Conservation (phyloP, 495 filamentous ascomycete species). For the Aspergillus saccharolyticus region DNA sequence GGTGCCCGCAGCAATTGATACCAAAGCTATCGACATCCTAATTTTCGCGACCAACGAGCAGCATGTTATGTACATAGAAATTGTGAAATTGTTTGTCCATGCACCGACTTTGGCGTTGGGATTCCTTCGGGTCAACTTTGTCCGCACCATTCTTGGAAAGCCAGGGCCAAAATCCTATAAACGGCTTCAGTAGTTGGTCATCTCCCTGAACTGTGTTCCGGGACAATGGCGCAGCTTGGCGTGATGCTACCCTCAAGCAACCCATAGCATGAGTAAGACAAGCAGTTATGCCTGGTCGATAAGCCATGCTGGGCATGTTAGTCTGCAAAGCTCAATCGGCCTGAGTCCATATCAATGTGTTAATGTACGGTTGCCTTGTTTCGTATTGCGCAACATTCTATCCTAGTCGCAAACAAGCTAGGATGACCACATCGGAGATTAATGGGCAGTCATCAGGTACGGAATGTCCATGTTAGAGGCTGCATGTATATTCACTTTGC, state of each 20-base stretch:
- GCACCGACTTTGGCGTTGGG: slow-evolving; percentile 38
- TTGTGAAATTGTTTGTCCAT: slow-evolving; percentile 36
- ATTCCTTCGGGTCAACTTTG: slow-evolving; percentile 17
- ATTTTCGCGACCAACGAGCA: slow-evolving; percentile 20
- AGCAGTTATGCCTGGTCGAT: background rate
- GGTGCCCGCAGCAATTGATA: slow-evolving; percentile 82
- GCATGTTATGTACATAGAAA: slow-evolving; percentile 46
- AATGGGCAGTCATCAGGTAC: no score
- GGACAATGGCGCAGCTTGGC: background rate
- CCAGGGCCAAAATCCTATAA: background rate
- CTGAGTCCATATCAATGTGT: background rate
- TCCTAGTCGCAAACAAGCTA: background rate
- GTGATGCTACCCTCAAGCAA: background rate
- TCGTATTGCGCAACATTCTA: background rate
- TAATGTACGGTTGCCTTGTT: background rate
- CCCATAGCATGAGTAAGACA: background rate
- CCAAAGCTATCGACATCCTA: slow-evolving; percentile 13
- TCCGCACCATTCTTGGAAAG: slow-evolving; percentile 10
- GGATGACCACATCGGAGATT: no score
- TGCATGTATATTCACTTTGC: no score
- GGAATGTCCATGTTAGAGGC: no score
- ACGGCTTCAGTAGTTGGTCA: background rate
- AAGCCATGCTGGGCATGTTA: background rate
- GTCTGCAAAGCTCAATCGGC: background rate
- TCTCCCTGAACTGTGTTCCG: background rate